Evolutionary conservation across 345 rosid species (phyloP).

Genomic region (Brassica carinata): DNA sequence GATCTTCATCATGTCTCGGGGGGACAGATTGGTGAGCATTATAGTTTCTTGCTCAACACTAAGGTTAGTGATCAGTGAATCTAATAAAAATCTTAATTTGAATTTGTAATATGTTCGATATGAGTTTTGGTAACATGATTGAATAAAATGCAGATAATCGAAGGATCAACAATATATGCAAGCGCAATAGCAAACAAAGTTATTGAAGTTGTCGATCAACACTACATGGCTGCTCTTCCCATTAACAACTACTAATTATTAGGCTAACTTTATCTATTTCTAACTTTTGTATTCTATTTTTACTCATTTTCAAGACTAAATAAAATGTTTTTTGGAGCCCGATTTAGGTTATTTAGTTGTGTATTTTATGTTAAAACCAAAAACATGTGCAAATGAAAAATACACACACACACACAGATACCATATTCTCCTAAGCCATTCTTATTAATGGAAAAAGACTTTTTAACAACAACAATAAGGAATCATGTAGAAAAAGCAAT

Average conservation of each 20-base stretch:
- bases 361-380: background rate
- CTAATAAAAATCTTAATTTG: background rate
- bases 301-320: background rate
- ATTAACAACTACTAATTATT: constrained; percentile 10
- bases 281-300: background rate
- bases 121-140: constrained; percentile 1
- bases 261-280: constrained; percentile 7
- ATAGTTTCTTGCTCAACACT: constrained; percentile 75
- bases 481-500: background rate
- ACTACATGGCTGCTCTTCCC: constrained; percentile 36
- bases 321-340: background rate
- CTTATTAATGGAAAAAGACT: background rate
- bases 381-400: too few relatives aligned
- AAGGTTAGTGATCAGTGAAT: constrained; percentile 52
- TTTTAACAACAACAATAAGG: background rate
- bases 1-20: constrained; percentile 90
- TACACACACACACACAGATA: background rate
- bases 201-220: constrained; percentile 47
- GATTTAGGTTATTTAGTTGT: too few relatives aligned
- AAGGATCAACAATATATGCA: constrained; percentile 49
- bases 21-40: constrained; percentile 81
- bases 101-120: background rate
- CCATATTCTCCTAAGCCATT: background rate
- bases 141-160: constrained; percentile 14
- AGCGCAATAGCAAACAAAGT: constrained; percentile 51